phyloP scores from a whole-genome alignment of 148 eudicot species.

The Amaranthus cruentus region DNA sequence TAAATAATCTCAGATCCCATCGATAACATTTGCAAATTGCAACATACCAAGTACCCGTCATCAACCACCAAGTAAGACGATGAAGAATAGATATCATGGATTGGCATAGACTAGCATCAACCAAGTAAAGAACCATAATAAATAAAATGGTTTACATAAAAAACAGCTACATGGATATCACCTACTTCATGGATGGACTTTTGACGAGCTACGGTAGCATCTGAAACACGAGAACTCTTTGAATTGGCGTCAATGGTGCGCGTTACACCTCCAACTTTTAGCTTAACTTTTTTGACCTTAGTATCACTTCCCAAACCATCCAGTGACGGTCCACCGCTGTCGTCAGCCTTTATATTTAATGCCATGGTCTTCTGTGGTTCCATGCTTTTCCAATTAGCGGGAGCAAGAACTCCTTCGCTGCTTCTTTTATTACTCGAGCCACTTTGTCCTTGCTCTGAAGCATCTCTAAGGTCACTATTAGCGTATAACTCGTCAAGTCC shows the following conservation, averaged over 20 bases:
- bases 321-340: slow-evolving; percentile 25
- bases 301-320: slow-evolving; percentile 45
- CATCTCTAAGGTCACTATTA: slow-evolving; percentile 29
- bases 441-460: slow-evolving; percentile 19
- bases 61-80: not conserved
- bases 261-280: slow-evolving; percentile 83
- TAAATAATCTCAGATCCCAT: too few relatives aligned
- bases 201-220: slow-evolving; percentile 33
- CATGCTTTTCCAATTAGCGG: slow-evolving; percentile 36
- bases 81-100: not conserved
- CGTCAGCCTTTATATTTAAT: slow-evolving; percentile 33
- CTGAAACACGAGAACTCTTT: slow-evolving; percentile 36
- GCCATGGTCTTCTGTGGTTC: slow-evolving; percentile 40
- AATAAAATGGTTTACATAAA: not conserved
- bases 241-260: slow-evolving; percentile 66
- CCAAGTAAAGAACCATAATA: not conserved
- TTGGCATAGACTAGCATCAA: not conserved
- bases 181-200: slow-evolving; percentile 50
- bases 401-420: slow-evolving; percentile 43
- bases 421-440: slow-evolving; percentile 25
- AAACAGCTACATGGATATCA: not conserved
- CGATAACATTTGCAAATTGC: not conserved
- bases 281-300: slow-evolving; percentile 67
- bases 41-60: not conserved
- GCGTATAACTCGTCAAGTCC: slow-evolving; percentile 36